These are phyloP conservation scores for Chytriomyces hyalinus DNA, from an alignment of 192 early-diverging fungal genomes.

Conservation along the genomic window DNA sequence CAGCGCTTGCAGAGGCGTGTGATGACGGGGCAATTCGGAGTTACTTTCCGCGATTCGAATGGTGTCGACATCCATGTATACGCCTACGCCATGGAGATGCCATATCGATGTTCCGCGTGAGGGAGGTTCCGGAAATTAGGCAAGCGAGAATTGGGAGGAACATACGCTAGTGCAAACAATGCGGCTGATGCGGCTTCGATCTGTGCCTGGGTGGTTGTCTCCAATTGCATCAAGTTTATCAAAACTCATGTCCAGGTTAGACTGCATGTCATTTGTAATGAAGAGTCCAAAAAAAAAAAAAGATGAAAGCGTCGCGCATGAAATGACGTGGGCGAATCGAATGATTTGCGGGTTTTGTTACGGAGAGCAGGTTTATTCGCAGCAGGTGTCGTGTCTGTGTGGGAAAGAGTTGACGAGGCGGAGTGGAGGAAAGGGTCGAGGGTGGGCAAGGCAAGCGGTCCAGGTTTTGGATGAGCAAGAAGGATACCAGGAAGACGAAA, in stretches of 20 bases:
- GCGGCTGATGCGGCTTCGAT: not conserved
- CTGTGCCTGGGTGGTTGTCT: not conserved
- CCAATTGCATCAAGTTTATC: slow-evolving; percentile 52
- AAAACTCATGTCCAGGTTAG: slow-evolving; percentile 38
- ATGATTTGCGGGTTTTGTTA: slow-evolving; percentile 86
- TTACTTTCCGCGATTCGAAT: too few relatives aligned
- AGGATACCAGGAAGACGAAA: slow-evolving; percentile 70
- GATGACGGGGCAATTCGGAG: too few relatives aligned
- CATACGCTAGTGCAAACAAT: too few relatives aligned
- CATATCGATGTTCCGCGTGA: too few relatives aligned
- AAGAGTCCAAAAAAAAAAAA: slow-evolving; percentile 80
- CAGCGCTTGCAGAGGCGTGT: too few relatives aligned
- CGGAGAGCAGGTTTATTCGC: slow-evolving; percentile 70
- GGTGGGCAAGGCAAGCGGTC: slow-evolving; percentile 86
- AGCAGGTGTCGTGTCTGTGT: slow-evolving; percentile 62
- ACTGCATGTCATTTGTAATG: slow-evolving; percentile 75
- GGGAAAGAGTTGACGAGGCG: slow-evolving; percentile 62
- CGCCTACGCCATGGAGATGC: too few relatives aligned
- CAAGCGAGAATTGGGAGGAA: too few relatives aligned
- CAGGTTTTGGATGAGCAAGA: slow-evolving; percentile 71
- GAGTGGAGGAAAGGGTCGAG: not conserved
- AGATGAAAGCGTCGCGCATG: slow-evolving; percentile 68
- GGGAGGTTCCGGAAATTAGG: too few relatives aligned
- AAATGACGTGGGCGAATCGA: slow-evolving; percentile 68
- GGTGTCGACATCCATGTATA: too few relatives aligned